Evolutionary conservation across 352 stramenopile species (phyloP).

Genomic region (Phytophthora hibernalis): DNA sequence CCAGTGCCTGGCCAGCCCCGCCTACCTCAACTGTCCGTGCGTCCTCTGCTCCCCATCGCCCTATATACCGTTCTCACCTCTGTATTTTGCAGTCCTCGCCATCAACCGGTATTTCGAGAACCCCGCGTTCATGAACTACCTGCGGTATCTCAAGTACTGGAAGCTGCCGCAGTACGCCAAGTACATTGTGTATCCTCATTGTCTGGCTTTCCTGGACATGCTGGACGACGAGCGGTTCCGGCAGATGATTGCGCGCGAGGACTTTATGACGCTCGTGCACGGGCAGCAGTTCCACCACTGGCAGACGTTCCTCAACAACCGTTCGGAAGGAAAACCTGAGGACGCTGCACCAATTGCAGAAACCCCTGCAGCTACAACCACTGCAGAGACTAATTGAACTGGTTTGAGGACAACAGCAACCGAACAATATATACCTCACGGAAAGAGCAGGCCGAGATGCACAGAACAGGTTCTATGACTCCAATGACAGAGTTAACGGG

Average conservation of each 20-base stretch:
- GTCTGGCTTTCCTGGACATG: slow-evolving; percentile 90
- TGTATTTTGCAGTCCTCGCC: slow-evolving; percentile 66
- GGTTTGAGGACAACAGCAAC: neutral
- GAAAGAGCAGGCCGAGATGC: neutral
- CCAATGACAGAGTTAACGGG: slow-evolving; percentile 5
- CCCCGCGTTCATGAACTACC: slow-evolving; percentile 89
- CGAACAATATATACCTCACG: slow-evolving; percentile 25
- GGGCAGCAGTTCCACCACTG: slow-evolving; percentile 92
- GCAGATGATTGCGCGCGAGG: slow-evolving; percentile 87
- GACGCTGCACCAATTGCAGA: slow-evolving; percentile 21
- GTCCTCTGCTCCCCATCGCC: neutral
- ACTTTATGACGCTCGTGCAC: slow-evolving; percentile 90
- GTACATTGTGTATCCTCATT: slow-evolving; percentile 91
- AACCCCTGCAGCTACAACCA: slow-evolving; percentile 7
- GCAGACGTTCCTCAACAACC: slow-evolving; percentile 90
- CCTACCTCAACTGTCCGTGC: slow-evolving; percentile 88
- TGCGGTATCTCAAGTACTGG: slow-evolving; percentile 94
- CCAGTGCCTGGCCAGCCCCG: slow-evolving; percentile 89
- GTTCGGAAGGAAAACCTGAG: slow-evolving; percentile 52
- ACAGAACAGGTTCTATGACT: slow-evolving; percentile 15
- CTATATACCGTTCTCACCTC: neutral
- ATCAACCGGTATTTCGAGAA: slow-evolving; percentile 94
- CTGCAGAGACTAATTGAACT: slow-evolving; percentile 31
- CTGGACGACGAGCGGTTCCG: slow-evolving; percentile 89
- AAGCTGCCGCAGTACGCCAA: slow-evolving; percentile 92